Evolutionary conservation across 1,284 basidiomycete genomes (phyloP).

Genomic region (Leccinum fallax): DNA sequence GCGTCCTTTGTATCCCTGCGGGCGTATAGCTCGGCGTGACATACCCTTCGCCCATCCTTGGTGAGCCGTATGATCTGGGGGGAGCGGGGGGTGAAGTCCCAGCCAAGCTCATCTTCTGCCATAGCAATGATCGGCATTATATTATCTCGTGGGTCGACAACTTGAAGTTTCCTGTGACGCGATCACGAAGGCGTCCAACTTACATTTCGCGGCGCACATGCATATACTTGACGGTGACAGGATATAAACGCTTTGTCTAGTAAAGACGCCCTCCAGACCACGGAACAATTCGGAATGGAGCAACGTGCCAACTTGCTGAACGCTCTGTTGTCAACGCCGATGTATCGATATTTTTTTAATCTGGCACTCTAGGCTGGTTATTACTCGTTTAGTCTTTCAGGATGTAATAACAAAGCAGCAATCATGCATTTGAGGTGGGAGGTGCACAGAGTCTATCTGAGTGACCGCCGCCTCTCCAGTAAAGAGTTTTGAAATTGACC

Average conservation of each 20-base stretch:
- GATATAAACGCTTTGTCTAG: conserved; percentile 21
- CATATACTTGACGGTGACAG: conserved; percentile 24
- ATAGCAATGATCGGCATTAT: conserved; percentile 27
- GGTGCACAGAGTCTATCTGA: conserved; percentile 17
- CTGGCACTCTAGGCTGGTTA: conserved; percentile 14
- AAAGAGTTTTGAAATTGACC: conserved; percentile 33
- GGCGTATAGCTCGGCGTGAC: conserved; percentile 25
- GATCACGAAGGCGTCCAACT: conserved; percentile 36
- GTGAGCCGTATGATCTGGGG: conserved; percentile 21
- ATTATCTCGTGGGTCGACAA: conserved; percentile 32
- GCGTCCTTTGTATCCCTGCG: conserved; percentile 20
- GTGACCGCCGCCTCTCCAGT: conserved; percentile 25
- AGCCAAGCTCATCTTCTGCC: background rate
- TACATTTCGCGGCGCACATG: conserved; percentile 24
- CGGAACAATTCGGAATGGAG: conserved; percentile 25
- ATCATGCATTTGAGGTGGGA: conserved; percentile 21
- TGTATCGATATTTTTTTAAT: background rate
- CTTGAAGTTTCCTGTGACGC: conserved; percentile 22
- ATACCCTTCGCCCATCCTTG: conserved; percentile 16
- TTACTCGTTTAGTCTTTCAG: conserved; percentile 12
- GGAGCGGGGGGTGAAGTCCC: background rate
- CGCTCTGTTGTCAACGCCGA: background rate
- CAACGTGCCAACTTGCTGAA: conserved; percentile 26
- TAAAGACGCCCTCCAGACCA: conserved; percentile 9
- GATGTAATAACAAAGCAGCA: background rate